Conservation (phyloP, 2,329 filamentous ascomycete genomes). For the Trichoderma sp. region DNA sequence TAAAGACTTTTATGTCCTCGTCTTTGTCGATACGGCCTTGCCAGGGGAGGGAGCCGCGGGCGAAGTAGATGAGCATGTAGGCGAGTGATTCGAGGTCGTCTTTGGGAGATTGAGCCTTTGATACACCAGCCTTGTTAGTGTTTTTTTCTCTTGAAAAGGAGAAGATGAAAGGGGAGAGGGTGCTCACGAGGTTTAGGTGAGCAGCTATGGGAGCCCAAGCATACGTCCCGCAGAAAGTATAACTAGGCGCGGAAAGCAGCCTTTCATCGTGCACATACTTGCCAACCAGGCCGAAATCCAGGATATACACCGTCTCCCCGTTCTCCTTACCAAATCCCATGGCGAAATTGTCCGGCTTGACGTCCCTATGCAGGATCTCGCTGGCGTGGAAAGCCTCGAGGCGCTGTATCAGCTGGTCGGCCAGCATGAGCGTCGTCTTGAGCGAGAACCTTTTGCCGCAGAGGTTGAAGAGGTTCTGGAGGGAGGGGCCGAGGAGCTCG, state of each 20-base stretch:
- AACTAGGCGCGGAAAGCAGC: background rate
- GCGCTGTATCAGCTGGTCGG: conserved; percentile 24
- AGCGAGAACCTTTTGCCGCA: conserved; percentile 24
- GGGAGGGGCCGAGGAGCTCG: conserved; percentile 52
- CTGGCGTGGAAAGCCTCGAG: conserved; percentile 23
- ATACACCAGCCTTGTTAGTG: background rate
- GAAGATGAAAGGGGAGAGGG: background rate
- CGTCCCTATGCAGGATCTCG: conserved; percentile 23
- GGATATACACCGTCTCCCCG: conserved; percentile 22
- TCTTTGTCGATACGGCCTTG: background rate
- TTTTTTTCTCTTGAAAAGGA: background rate
- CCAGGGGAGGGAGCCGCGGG: conserved; percentile 20
- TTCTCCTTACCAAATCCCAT: conserved; percentile 24
- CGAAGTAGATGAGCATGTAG: conserved; percentile 21
- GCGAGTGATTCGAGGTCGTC: conserved; percentile 22
- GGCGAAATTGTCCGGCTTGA: conserved; percentile 27
- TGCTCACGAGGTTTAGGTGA: background rate
- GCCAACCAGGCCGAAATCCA: conserved; percentile 25
- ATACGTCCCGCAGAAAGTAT: background rate
- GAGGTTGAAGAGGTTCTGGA: conserved; percentile 58
- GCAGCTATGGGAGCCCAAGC: background rate
- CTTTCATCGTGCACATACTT: background rate
- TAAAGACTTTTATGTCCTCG: background rate
- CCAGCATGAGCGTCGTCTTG: conserved; percentile 27
- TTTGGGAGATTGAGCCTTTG: conserved; percentile 13